These are phyloP conservation scores for Aaosphaeria arxii DNA, from an alignment of 2,329 filamentous ascomycete genomes.

Conservation along the genomic window DNA sequence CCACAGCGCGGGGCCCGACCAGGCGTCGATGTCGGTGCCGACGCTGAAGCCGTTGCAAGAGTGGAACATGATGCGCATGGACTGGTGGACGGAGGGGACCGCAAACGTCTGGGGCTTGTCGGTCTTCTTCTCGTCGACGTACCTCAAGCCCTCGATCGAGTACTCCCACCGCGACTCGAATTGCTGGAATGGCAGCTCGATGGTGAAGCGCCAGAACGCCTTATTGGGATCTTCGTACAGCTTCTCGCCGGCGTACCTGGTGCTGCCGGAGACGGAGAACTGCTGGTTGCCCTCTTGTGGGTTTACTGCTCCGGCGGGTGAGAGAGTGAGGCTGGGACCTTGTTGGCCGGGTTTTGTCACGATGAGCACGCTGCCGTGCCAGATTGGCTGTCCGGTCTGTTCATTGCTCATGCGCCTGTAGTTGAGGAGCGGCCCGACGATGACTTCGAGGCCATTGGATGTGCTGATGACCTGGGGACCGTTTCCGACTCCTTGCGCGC, in stretches of 20 bases:
- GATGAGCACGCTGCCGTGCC: slow-evolving; percentile 83
- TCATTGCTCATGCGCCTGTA: slow-evolving; percentile 69
- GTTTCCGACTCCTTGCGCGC: slow-evolving; percentile 36
- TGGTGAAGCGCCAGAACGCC: slow-evolving; percentile 59
- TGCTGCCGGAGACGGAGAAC: slow-evolving; percentile 20
- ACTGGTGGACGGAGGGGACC: slow-evolving; percentile 58
- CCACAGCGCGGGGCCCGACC: slow-evolving; percentile 62
- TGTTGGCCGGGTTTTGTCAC: slow-evolving; percentile 71
- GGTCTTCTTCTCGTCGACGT: slow-evolving; percentile 48
- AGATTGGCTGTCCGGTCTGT: slow-evolving; percentile 48
- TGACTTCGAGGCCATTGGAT: slow-evolving; percentile 50
- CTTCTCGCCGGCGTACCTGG: slow-evolving; percentile 49
- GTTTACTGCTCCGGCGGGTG: slow-evolving; percentile 43
- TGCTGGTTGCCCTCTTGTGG: slow-evolving; percentile 17
- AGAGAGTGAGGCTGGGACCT: slow-evolving; percentile 60
- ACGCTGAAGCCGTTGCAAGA: slow-evolving; percentile 68
- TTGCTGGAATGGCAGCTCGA: slow-evolving; percentile 63
- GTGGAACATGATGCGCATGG: slow-evolving; percentile 69
- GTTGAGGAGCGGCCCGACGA: slow-evolving; percentile 73
- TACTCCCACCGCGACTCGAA: slow-evolving; percentile 81
- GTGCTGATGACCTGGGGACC: slow-evolving; percentile 45
- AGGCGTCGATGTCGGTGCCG: slow-evolving; percentile 61
- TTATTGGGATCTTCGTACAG: slow-evolving; percentile 59
- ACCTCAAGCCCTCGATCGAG: slow-evolving; percentile 63
- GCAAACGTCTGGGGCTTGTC: slow-evolving; percentile 46